Base-by-base conservation (phyloP, 2,329 filamentous ascomycete species). In the Reticulascus tulasneorum region DNA sequence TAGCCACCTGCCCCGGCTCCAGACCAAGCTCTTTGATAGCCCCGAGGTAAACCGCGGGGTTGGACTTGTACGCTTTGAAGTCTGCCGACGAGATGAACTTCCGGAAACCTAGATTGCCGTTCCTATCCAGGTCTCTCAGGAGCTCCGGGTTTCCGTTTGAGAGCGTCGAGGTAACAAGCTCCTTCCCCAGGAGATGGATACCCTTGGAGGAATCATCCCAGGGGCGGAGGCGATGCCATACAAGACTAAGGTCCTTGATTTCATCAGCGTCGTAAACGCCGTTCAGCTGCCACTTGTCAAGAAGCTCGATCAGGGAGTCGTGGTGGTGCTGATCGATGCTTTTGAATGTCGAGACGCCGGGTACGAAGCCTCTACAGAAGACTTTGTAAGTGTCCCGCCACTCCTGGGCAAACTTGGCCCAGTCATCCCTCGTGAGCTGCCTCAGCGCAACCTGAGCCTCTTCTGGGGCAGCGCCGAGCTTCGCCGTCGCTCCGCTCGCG, bases 21-120 rank as follows among this genome's bases (percentile, higher is more conserved):
- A 80, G 43, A 0, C 72, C 75, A 34, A 90, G 59, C 46, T 64
- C 67, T 38, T 66, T 58, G 3, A 70, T 83, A 1, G 82, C 85
- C 5, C 86, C 85, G 2, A 74, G 67, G 52, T 93, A 93, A 3
- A 82, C 79, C 33, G 58, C 65, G 7, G 76, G 73, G 42, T 76
- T 71, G 2, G 86, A 86, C 65, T 93, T 93, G 58, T 91, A 93
- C 1, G 77, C 78, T 28, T 69, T 64, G 53, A 90, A 91, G 45
- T 82, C 73, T 58, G 85, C 84, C 0, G 79, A 77, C 8, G 79
- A 85, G 40, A 83, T 65, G 24, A 89, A 49, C 35, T 69, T 61
- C 16, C 68, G 67, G 50, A 89, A 91, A 0, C 71, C 71, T 33
- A 90, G 68, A 5, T 60, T 57, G 2, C 75, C 80, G 48, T 77